Base-by-base conservation (phyloP, 139 green algal genomes). In the Edaphochlamys debaryana region DNA sequence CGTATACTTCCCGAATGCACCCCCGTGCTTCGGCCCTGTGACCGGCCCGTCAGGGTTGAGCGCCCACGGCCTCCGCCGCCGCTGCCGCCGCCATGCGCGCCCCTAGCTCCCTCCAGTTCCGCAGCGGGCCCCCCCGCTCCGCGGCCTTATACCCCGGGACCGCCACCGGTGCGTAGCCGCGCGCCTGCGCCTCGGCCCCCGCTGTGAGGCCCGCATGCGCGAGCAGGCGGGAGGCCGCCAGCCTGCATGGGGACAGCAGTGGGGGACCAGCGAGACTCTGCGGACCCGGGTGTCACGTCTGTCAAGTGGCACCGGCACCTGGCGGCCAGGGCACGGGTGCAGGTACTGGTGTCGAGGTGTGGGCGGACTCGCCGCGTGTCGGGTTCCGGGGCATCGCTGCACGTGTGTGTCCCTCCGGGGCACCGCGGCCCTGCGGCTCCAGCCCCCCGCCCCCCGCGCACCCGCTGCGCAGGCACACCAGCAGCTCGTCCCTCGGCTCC, bases 381-480 rank as follows among this genome's bases (percentile, higher is more conserved):
- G 15, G 48, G 15, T 23, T 9, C 48, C 15, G 48, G 48, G 11
- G 15, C 11, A 15, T 23, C 11, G 48, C 11, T 23, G 48, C 11
- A 15, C 48, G 48, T 15, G 48, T 15, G 15, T 23, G 48, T 15
- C 11, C 48, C 11, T 23, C 48, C 15, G 11, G 48, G 48, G 9
- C 48, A 15, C 48, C 48, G 48, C 48, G 11, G 48, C 9, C 11
- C 48, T 9, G 48, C 48, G 48, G 48, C 11, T 54, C n/a, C n/a
- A n/a, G n/a, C n/a, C n/a, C n/a, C 25, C 38, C 1, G 32, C 11
- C 38, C 38, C 1, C 13, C 38, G 7, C 73, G 5, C 73, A 80
- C 73, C 73, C 40, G 58, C 37, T 69, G 40, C 25, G n/a, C n/a
- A n/a, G n/a, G 23, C 40, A 40, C 37, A 80, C 48, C 73, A 80